phyloP scores from a whole-genome alignment of 768 basidiomycete species.

The Boletus insuetus region DNA sequence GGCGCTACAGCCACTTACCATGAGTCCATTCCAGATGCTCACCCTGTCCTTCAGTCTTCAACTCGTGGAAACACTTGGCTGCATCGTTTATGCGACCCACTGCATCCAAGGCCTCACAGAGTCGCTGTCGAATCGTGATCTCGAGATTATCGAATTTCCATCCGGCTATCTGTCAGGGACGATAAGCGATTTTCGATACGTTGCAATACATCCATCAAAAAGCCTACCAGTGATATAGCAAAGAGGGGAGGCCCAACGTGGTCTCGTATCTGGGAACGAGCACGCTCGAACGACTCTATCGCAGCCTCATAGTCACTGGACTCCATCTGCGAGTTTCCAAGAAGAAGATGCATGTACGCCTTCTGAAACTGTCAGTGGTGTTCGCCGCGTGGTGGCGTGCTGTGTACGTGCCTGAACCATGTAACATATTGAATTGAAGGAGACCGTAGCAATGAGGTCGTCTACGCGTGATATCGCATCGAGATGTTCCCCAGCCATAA shows the following conservation, averaged over 20 bases:
- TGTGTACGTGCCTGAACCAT: background rate
- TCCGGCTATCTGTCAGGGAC: background rate
- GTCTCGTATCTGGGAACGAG: background rate
- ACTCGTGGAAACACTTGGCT: background rate
- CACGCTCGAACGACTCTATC: background rate
- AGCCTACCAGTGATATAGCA: background rate
- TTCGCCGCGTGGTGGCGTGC: background rate
- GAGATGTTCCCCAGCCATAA: background rate
- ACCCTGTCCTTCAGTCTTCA: no score
- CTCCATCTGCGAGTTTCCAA: background rate
- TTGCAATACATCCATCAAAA: no score
- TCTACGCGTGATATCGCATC: background rate
- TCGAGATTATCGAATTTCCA: background rate
- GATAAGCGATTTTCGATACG: background rate
- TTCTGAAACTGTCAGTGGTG: background rate
- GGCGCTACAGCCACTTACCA: no score
- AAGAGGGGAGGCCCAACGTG: background rate
- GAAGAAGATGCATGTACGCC: background rate
- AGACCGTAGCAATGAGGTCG: background rate
- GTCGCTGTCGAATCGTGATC: no score
- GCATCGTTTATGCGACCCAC: background rate
- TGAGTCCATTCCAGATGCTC: no score
- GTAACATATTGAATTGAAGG: background rate
- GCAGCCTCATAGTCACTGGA: background rate
- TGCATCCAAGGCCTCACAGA: no score